These are phyloP conservation scores for Solanum chacoense DNA, from an alignment of 305 asterid genomes.

Conservation along the genomic window DNA sequence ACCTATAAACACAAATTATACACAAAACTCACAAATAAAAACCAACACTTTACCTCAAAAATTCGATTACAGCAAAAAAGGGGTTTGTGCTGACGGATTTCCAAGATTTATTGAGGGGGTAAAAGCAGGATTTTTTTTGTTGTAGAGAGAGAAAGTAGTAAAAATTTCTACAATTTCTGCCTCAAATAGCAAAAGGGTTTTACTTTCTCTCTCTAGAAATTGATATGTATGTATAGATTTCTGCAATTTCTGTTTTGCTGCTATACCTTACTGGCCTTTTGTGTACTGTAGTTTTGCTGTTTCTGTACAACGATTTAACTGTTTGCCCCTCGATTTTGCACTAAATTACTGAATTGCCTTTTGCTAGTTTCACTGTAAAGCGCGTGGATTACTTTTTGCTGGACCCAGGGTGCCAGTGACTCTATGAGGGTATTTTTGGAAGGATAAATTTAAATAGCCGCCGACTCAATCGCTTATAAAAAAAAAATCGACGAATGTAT, in stretches of 20 bases:
- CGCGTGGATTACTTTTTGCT: background rate
- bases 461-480: background rate
- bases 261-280: constrained; percentile 19
- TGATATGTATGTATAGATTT: background rate
- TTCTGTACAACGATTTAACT: constrained; percentile 3
- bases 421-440: background rate
- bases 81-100: background rate
- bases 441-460: background rate
- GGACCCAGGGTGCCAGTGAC: background rate
- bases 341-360: constrained; percentile 20
- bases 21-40: background rate
- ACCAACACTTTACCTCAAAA: constrained; percentile 5
- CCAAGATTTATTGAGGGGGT: background rate
- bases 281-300: constrained; percentile 31
- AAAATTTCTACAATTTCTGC: background rate
- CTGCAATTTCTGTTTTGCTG: background rate
- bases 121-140: background rate
- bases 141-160: constrained; percentile 6
- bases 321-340: constrained; percentile 21
- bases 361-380: background rate
- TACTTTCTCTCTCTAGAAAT: constrained; percentile 17
- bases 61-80: background rate
- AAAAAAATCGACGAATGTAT: background rate
- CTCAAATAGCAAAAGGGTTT: constrained; percentile 5
- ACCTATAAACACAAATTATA: background rate